A percentile compares a stretch with the other conserved stretches of the same genome.
Conservation (phyloP, 2,329 filamentous ascomycete genomes). For the Talaromyces rugulosus region DNA sequence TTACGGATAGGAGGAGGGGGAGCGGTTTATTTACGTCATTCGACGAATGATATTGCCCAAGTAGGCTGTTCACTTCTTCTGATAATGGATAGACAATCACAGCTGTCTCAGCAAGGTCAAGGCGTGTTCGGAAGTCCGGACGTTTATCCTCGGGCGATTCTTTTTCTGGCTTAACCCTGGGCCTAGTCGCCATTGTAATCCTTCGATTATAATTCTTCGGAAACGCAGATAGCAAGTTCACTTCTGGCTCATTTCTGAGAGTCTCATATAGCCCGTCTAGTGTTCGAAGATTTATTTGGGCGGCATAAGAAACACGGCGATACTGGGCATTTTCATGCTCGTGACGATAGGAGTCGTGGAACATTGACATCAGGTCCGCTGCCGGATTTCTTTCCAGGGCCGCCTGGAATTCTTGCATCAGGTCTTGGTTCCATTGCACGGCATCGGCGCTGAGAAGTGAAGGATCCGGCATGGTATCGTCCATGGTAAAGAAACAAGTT, state of each 20-base stretch:
- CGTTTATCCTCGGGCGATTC: neutral
- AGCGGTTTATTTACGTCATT: conserved; percentile 12
- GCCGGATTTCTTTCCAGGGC: conserved; percentile 18
- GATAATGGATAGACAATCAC: conserved; percentile 22
- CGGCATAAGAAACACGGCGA: conserved; percentile 15
- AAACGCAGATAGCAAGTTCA: conserved; percentile 18
- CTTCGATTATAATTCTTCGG: conserved; percentile 19
- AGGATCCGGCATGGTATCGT: neutral
- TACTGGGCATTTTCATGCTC: conserved; percentile 16
- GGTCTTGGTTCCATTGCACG: conserved; percentile 20
- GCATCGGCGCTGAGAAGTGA: conserved; percentile 16
- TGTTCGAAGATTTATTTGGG: conserved; percentile 16
- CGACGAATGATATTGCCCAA: conserved; percentile 11
- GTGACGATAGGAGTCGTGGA: conserved; percentile 16
- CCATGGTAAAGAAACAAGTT: too few species aligned
- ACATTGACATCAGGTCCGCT: conserved; percentile 21
- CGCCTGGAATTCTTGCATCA: conserved; percentile 18
- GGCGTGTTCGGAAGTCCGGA: conserved; percentile 19
- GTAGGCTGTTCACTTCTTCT: conserved; percentile 12
- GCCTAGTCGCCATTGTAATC: conserved; percentile 18
- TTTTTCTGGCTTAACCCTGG: neutral
- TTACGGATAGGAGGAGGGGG: conserved; percentile 12
- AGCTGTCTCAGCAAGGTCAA: conserved; percentile 19
- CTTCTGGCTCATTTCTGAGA: conserved; percentile 17
- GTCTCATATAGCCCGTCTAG: conserved; percentile 15